Base-by-base conservation (phyloP, 1,284 basidiomycete genomes). In the Xerocomus minutiporus region DNA sequence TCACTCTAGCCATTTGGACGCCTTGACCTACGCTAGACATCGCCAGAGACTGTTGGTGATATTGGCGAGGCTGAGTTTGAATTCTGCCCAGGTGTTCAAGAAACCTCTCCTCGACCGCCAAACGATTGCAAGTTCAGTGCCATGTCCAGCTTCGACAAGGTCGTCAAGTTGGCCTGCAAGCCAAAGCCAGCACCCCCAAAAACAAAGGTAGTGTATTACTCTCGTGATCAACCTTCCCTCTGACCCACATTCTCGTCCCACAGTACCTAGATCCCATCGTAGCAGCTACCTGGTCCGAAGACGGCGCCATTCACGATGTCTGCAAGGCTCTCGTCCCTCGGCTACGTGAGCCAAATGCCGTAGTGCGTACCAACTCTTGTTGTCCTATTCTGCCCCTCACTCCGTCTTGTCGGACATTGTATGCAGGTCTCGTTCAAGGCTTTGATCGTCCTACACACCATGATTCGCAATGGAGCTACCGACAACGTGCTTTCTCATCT, bases 161-260 rank as follows among this genome's bases (percentile, higher is more conserved):
- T 89, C 64, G 86, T 95, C 62, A 95, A 94, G 76, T 76, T 92
- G 66, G 93, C 92, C 25, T 93, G 91, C 74, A 96, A 97, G 78
- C 91, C 94, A 43, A 97, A 97, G 75, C 84, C 91, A 53, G 91
- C 91, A 3, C 86, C 91, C 8, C 94, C 94, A 57, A 97, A 97
- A 73, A 73, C 91, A 58, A 97, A 97, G 81, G 93, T 91, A 7
- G 29, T 20, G 3, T 12, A 17, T 38, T 5, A 8, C 17, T 11
- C 3, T 48, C 20, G 12, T 12, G 15, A 25, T n/a, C 29, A 35
- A 23, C 34, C 31, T 5, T 12, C 11, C 12, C 8, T 3, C 20
- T 20, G 17, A 20, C 48, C 40, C 29, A 44, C 46, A 40, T 39
- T 11, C 36, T 42, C 53, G 46, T 45, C 42, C 29, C 44, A 47